These are phyloP conservation scores for Aspergillus cavernicola DNA, from an alignment of 495 filamentous ascomycete species.

Conservation along the genomic window DNA sequence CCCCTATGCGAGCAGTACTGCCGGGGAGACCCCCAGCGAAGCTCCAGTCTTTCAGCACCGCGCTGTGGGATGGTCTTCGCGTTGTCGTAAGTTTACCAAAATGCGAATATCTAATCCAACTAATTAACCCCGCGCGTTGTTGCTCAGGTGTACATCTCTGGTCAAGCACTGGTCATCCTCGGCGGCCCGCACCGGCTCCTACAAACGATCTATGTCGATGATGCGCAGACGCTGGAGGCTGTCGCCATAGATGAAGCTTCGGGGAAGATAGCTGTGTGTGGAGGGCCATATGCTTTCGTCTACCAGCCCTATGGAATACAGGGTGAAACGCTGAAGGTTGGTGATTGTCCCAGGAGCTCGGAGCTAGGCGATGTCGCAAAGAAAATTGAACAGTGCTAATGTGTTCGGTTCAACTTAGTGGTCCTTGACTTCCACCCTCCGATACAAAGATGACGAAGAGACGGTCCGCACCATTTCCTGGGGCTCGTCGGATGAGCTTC, in stretches of 20 bases:
- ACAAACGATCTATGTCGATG: conserved; percentile 88
- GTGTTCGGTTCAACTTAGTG: conserved; percentile 35
- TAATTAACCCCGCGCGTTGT: not conserved
- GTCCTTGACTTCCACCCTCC: conserved; percentile 49
- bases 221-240: conserved; percentile 64
- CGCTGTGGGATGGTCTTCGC: conserved; percentile 74
- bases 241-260: conserved; percentile 74
- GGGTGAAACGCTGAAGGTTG: conserved; percentile 56
- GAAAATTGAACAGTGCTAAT: not conserved
- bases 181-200: conserved; percentile 68
- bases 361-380: not conserved
- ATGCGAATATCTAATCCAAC: not conserved
- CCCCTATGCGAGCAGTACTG: conserved; percentile 72
- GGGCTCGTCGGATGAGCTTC: conserved; percentile 77
- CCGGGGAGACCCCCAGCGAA: conserved; percentile 86
- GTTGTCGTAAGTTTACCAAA: conserved; percentile 75
- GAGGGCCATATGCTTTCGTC: conserved; percentile 61
- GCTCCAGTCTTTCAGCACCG: conserved; percentile 85
- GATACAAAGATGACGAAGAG: conserved; percentile 36
- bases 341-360: conserved; percentile 11
- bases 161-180: conserved; percentile 81
- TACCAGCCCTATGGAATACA: conserved; percentile 74
- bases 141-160: conserved; percentile 79
- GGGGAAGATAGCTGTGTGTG: conserved; percentile 79
- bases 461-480: conserved; percentile 71